Base-by-base conservation (phyloP, 306 rosid species). In the Nissolia schottii region DNA sequence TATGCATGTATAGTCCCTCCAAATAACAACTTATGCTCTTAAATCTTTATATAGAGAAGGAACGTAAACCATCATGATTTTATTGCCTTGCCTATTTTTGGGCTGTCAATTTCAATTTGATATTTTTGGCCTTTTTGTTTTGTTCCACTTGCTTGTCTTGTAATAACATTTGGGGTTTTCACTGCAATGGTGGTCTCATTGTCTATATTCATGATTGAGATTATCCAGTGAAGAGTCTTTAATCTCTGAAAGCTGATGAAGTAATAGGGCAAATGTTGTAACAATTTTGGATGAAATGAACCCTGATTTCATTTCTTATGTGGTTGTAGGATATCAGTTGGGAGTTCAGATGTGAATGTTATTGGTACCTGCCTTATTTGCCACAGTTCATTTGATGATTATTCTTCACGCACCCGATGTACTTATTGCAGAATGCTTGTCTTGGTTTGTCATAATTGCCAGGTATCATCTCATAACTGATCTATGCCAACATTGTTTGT, bases 381-480 rank as follows among this genome's bases (percentile, higher is more conserved):
- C 63, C 73, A 61, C 58, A 38, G 85, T 40, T 81, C 88, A 14
- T 91, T 79, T 87, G 98, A 94, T 66, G 90, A 94, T 82, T 94
- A 94, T 73, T 83, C 94, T 75, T 79, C 89, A 72, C 97, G 98
- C 70, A 83, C 82, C 76, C 87, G 96, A 65, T 91, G 98, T 77
- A 50, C 85, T 62, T 58, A 82, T 57, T 91, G 98, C 81, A 77
- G 98, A 78, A 94, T 94, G 91, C 97, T 94, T 51, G 91, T 91
- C 41, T 82, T 94, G 71, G 87, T 89, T 67, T 93, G 98, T 78
- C 41, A 70, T 56, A 79, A 61, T 84, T 93, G 96, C 79, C 90
- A 85, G 97, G 98, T 89, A 82, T 77, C 84, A 48, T 46, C 49
- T 74, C 56, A 20, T 67, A 13, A 71, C n/a, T 31, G 3, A 34